A percentile compares a stretch with the other conserved stretches of the same genome.
phyloP scores from a whole-genome alignment of 164 flowering plant genomes.

The Macadamia tetraphylla region DNA sequence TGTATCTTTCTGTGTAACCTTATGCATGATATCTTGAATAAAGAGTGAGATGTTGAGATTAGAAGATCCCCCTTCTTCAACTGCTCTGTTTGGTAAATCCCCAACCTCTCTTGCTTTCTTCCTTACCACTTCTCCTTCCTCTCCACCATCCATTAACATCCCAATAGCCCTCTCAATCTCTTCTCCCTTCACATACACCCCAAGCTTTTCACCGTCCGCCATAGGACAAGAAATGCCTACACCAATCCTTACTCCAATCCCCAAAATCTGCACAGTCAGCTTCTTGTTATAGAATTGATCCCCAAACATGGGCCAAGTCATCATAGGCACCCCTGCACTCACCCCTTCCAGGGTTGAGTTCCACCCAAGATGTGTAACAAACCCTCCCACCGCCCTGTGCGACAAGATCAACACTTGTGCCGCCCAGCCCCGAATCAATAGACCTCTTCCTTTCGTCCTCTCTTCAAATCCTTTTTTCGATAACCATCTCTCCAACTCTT shows the following conservation, averaged over 20 bases:
- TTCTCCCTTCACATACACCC: slow-evolving; percentile 31
- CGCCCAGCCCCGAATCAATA: slow-evolving; percentile 62
- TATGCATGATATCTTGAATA: slow-evolving; percentile 35
- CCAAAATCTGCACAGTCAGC: slow-evolving; percentile 32
- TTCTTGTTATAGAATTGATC: slow-evolving; percentile 62
- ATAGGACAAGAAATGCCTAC: slow-evolving; percentile 24
- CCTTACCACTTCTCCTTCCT: slow-evolving; percentile 32
- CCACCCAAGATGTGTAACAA: slow-evolving; percentile 70
- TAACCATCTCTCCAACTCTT: slow-evolving; percentile 39
- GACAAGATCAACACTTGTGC: slow-evolving; percentile 55
- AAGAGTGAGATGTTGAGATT: slow-evolving; percentile 23
- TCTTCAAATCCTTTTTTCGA: slow-evolving; percentile 34
- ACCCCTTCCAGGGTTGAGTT: slow-evolving; percentile 57
- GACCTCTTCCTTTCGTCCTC: slow-evolving; percentile 40
- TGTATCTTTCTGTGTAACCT: not conserved
- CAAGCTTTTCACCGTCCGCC: slow-evolving; percentile 42
- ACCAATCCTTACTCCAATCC: slow-evolving; percentile 40
- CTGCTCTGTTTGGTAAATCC: slow-evolving; percentile 25
- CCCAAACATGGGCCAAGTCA: slow-evolving; percentile 56
- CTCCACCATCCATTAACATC: slow-evolving; percentile 31
- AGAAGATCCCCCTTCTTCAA: slow-evolving; percentile 55
- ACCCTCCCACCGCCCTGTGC: slow-evolving; percentile 46
- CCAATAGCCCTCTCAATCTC: slow-evolving; percentile 31
- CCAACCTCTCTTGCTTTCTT: slow-evolving; percentile 33
- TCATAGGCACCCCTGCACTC: slow-evolving; percentile 46